A percentile compares a stretch with the other conserved stretches of the same genome.
These are phyloP conservation scores for Picochlorum costavermella DNA, from an alignment of 139 green algal genomes.

Conservation along the genomic window DNA sequence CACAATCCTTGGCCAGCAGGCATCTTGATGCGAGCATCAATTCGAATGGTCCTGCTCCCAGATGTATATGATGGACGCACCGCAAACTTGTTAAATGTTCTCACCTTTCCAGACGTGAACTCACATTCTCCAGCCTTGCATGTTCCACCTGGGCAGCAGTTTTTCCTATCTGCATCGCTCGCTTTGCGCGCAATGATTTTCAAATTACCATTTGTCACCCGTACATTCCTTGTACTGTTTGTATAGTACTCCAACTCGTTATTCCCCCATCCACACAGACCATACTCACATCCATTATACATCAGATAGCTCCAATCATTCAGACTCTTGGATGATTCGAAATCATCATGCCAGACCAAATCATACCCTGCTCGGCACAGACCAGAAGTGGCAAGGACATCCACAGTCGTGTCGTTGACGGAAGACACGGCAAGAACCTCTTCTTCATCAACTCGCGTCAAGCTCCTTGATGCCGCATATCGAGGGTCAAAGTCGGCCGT, in stretches of 20 bases:
- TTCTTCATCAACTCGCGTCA: too few species aligned
- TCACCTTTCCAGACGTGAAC: slow-evolving; percentile 11
- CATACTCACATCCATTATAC: slow-evolving; percentile 13
- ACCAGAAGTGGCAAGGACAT: neutral
- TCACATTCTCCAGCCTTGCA: slow-evolving; percentile 5
- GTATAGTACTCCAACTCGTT: slow-evolving; percentile 13
- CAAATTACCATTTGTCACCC: neutral
- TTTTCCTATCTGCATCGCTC: slow-evolving; percentile 1
- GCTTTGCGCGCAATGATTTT: slow-evolving; percentile 5
- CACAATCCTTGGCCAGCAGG: slow-evolving; percentile 13
- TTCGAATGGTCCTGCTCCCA: neutral
- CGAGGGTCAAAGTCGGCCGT: neutral
- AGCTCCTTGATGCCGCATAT: neutral
- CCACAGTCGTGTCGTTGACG: too few species aligned
- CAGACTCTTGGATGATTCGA: neutral
- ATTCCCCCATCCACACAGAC: slow-evolving; percentile 9
- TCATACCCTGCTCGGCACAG: neutral
- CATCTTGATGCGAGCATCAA: slow-evolving; percentile 16
- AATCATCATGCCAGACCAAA: slow-evolving; percentile 4
- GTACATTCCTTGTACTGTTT: slow-evolving; percentile 6
- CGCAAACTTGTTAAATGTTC: slow-evolving; percentile 14
- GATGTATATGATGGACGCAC: neutral
- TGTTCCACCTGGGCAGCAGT: neutral
- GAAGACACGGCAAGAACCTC: too few species aligned
- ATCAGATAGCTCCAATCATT: slow-evolving; percentile 11